A percentile compares a stretch with the other conserved stretches of the same genome.
Conservation (phyloP, 2,329 filamentous ascomycete species). For the Exophiala bonariae region DNA sequence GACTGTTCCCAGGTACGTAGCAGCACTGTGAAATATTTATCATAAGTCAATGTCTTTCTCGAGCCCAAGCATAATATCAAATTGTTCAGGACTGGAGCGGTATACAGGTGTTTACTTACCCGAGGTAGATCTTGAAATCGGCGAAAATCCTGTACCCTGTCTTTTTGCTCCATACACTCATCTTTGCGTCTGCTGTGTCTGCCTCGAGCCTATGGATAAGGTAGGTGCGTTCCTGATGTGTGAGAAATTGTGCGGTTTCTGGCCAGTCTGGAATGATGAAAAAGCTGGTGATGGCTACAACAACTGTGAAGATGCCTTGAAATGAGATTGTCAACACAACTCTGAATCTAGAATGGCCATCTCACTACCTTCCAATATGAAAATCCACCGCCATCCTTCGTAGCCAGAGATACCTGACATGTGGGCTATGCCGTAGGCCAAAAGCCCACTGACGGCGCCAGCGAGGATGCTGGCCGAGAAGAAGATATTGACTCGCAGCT, state of each 20-base stretch:
- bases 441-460: conserved; percentile 44
- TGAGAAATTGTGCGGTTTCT: conserved; percentile 25
- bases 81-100: too few species aligned
- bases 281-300: conserved; percentile 36
- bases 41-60: too few species aligned
- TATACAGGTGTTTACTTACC: too few species aligned
- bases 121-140: conserved; percentile 35
- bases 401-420: conserved; percentile 44
- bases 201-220: conserved; percentile 33
- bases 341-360: too few species aligned
- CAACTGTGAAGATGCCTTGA: conserved; percentile 69
- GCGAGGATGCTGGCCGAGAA: conserved; percentile 36
- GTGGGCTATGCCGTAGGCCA: conserved; percentile 52
- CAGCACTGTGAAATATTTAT: too few species aligned
- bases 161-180: conserved; percentile 30
- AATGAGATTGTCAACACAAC: too few species aligned
- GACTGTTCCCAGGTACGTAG: conserved; percentile 34
- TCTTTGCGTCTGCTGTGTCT: conserved; percentile 25
- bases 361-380: conserved; percentile 3
- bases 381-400: conserved; percentile 18
- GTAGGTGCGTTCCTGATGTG: conserved; percentile 34
- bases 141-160: conserved; percentile 28
- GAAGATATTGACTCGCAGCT: conserved; percentile 34
- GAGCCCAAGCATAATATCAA: too few species aligned
- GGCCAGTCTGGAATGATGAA: conserved; percentile 33